These are phyloP conservation scores for Marasmius tenuissimus DNA, from an alignment of 1,284 basidiomycete species.

Conservation along the genomic window DNA sequence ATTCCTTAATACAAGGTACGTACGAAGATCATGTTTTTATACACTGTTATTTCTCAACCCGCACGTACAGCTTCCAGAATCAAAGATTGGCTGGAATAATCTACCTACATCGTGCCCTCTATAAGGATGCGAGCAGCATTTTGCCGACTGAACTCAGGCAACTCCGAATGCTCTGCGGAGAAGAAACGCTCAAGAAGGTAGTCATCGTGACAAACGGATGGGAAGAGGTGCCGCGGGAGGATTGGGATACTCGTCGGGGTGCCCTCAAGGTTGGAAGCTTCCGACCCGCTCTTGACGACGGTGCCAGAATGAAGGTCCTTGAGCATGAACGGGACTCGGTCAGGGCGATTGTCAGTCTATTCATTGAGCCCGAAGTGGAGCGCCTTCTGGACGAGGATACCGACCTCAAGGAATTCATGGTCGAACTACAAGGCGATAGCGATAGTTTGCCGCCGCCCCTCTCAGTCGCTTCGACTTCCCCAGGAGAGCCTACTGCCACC, in stretches of 20 bases:
- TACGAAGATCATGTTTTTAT: too few relatives aligned
- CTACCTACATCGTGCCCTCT: conserved; percentile 56
- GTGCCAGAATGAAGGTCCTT: conserved; percentile 40
- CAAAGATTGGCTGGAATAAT: conserved; percentile 48
- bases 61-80: conserved; percentile 36
- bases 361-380: conserved; percentile 22
- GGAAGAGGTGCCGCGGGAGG: conserved; percentile 35
- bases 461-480: too few relatives aligned
- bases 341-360: conserved; percentile 31
- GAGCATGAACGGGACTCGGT: conserved; percentile 32
- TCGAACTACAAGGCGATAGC: too few relatives aligned
- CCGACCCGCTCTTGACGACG: conserved; percentile 43
- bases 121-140: conserved; percentile 49
- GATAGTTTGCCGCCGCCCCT: too few relatives aligned
- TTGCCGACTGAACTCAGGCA: conserved; percentile 49
- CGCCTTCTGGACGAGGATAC: too few relatives aligned
- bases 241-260: conserved; percentile 38
- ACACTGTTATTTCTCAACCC: too few relatives aligned
- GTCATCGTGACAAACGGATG: conserved; percentile 54
- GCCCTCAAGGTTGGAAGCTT: conserved; percentile 47
- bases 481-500: too few relatives aligned
- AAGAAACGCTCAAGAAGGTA: conserved; percentile 46
- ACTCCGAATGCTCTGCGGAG: conserved; percentile 53
- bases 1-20: too few relatives aligned
- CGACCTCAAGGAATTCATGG: too few relatives aligned